These are phyloP conservation scores for Ambrosiella cleistominuta DNA, from an alignment of 2,329 filamentous ascomycete genomes.

Conservation along the genomic window DNA sequence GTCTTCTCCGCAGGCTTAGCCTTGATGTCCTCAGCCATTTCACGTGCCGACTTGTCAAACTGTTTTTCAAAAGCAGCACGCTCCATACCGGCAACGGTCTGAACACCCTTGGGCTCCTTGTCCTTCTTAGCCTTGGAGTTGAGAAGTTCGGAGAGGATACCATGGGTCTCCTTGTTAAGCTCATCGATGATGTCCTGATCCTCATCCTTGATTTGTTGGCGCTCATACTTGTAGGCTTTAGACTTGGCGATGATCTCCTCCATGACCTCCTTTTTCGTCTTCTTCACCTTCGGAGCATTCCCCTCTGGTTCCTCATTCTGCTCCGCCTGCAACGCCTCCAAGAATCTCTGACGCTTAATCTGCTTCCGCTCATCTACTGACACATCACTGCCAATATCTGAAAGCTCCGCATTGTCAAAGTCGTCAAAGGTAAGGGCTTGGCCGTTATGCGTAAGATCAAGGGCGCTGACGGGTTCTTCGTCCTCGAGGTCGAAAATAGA, in stretches of 20 bases:
- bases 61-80: constrained; percentile 60
- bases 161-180: constrained; percentile 66
- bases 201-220: constrained; percentile 80
- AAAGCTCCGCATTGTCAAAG: constrained; percentile 61
- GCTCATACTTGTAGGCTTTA: constrained; percentile 85
- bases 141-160: constrained; percentile 55
- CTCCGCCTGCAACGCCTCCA: constrained; percentile 22
- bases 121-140: constrained; percentile 18
- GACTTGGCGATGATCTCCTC: constrained; percentile 96
- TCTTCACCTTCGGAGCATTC: constrained; percentile 63
- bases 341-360: constrained; percentile 38
- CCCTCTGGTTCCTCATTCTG: constrained; percentile 30
- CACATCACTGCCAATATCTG: constrained; percentile 39
- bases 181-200: constrained; percentile 75
- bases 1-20: constrained; percentile 74
- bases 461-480: constrained; percentile 44
- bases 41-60: constrained; percentile 69
- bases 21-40: constrained; percentile 68
- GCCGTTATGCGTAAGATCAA: constrained; percentile 60
- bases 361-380: constrained; percentile 36
- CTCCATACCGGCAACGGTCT: constrained; percentile 35
- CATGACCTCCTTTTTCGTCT: constrained; percentile 93
- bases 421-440: constrained; percentile 62
- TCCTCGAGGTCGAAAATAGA: constrained; percentile 86
- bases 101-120: constrained; percentile 6